These are phyloP conservation scores for Fagopyrum esculentum DNA, from an alignment of 148 eudicot genomes.

Conservation along the genomic window DNA sequence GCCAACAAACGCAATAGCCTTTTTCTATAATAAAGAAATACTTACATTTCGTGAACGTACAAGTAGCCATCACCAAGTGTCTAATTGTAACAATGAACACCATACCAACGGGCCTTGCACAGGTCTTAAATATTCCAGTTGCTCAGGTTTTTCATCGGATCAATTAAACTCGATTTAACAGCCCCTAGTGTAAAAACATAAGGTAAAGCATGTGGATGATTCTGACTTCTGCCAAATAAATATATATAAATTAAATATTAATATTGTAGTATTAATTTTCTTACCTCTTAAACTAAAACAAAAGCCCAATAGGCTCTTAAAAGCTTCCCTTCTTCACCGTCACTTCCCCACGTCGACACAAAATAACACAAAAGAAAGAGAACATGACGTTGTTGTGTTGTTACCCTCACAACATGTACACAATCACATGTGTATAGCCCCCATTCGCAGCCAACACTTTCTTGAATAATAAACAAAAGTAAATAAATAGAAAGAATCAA, in stretches of 20 bases:
- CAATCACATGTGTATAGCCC: slow-evolving; percentile 6
- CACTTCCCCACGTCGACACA: neutral
- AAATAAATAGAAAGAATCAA: slow-evolving; percentile 10
- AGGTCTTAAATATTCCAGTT: slow-evolving; percentile 38
- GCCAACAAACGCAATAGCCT: slow-evolving; percentile 21
- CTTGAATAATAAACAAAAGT: neutral
- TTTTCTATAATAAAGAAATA: slow-evolving; percentile 12
- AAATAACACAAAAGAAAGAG: neutral
- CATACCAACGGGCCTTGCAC: slow-evolving; percentile 38
- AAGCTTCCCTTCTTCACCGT: neutral
- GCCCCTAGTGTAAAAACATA: slow-evolving; percentile 16
- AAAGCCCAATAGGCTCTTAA: slow-evolving; percentile 6
- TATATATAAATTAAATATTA: too few relatives aligned
- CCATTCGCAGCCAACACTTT: neutral
- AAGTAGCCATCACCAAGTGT: slow-evolving; percentile 29
- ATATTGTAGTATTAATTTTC: too few relatives aligned
- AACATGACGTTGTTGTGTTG: slow-evolving; percentile 12
- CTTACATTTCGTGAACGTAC: slow-evolving; percentile 40
- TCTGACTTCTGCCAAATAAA: too few relatives aligned
- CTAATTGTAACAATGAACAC: slow-evolving; percentile 28
- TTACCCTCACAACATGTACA: slow-evolving; percentile 8
- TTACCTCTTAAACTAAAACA: neutral
- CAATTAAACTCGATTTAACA: slow-evolving; percentile 24
- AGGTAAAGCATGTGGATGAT: too few relatives aligned
- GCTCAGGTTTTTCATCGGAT: slow-evolving; percentile 26